These are phyloP conservation scores for Sugiyamaella neomexicana DNA, from an alignment of 1,139 yeast genomes.

Conservation along the genomic window DNA sequence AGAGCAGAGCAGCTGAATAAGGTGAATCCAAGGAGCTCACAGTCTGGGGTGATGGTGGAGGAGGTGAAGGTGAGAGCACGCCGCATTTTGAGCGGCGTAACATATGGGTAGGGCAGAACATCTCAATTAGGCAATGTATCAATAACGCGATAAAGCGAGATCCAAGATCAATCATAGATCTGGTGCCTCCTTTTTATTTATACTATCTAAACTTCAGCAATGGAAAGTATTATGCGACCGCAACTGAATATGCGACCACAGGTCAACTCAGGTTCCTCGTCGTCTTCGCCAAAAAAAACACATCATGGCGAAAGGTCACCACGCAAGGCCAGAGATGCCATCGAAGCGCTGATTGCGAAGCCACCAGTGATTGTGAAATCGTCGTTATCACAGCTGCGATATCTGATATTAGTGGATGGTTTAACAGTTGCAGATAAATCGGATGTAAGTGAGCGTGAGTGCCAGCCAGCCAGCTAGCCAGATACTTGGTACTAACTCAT, in stretches of 20 bases:
- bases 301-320: conserved; percentile 9
- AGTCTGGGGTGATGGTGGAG: too few relatives aligned
- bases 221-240: neutral
- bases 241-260: neutral
- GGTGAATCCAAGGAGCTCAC: too few relatives aligned
- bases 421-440: conserved; percentile 48
- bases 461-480: neutral
- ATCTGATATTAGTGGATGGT: conserved; percentile 77
- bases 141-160: conserved; percentile 1
- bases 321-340: conserved; percentile 50
- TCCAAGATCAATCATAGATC: too few relatives aligned
- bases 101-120: too few relatives aligned
- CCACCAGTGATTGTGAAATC: conserved; percentile 66
- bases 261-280: neutral
- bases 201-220: too few relatives aligned
- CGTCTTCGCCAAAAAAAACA: conserved; percentile 8
- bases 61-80: too few relatives aligned
- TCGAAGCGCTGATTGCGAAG: conserved; percentile 61
- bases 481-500: neutral
- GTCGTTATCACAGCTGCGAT: conserved; percentile 75
- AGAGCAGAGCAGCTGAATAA: too few relatives aligned
- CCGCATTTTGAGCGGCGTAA: too few relatives aligned
- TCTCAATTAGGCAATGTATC: neutral
- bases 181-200: too few relatives aligned
- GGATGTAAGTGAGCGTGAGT: conserved; percentile 22